Percentiles rank a stretch among this genome's conserved stretches.
Conservation (phyloP, 768 basidiomycete genomes). For the Lentinula sp. region DNA sequence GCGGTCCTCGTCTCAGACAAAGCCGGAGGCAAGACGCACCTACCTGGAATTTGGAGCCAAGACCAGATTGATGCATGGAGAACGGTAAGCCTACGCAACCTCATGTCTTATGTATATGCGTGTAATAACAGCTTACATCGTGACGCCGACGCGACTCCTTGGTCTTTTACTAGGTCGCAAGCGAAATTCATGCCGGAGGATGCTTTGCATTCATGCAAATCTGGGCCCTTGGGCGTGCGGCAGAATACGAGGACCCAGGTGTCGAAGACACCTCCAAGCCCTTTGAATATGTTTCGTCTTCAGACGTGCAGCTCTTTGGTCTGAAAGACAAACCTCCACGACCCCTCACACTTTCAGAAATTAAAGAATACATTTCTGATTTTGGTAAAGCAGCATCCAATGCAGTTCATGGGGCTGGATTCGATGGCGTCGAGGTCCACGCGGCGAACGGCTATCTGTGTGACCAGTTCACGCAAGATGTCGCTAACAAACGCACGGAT, state of each 20-base stretch:
- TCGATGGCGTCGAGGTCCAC: constrained; percentile 46
- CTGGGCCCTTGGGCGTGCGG: constrained; percentile 19
- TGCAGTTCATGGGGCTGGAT: constrained; percentile 38
- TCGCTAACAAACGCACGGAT: constrained; percentile 39
- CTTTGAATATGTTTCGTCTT: constrained; percentile 18
- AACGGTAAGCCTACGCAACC: constrained; percentile 15
- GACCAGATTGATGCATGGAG: constrained; percentile 49
- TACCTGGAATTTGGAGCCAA: constrained; percentile 54
- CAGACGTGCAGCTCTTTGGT: constrained; percentile 9
- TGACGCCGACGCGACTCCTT: no score
- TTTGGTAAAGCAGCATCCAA: constrained; percentile 39
- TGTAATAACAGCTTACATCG: no score
- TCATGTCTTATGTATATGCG: not conserved
- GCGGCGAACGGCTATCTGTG: constrained; percentile 5
- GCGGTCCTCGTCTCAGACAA: constrained; percentile 38
- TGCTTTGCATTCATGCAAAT: constrained; percentile 38
- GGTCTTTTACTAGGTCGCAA: constrained; percentile 27
- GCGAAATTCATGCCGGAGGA: constrained; percentile 42
- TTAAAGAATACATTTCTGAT: constrained; percentile 26
- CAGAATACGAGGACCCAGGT: not conserved
- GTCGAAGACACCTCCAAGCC: constrained; percentile 6
- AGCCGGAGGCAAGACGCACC: constrained; percentile 36
- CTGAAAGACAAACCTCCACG: constrained; percentile 12
- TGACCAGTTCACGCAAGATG: constrained; percentile 31
- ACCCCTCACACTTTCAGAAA: constrained; percentile 29